These are phyloP conservation scores for Pseudoneurospora amorphoporcata DNA, from an alignment of 495 filamentous ascomycete species.

Conservation along the genomic window DNA sequence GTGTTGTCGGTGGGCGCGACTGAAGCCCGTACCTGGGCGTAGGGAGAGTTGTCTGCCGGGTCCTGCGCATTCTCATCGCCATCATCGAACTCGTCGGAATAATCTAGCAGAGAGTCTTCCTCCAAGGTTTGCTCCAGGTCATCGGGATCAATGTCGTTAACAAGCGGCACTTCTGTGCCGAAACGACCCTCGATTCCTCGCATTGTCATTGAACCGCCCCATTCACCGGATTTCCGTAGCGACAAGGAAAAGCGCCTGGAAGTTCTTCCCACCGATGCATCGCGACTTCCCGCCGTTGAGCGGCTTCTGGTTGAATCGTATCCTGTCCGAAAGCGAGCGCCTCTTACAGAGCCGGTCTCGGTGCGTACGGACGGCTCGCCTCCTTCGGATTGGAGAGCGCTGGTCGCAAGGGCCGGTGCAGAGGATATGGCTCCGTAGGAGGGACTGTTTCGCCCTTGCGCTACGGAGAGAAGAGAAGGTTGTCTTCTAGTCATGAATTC, in stretches of 20 bases:
- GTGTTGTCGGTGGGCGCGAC: conserved; percentile 65
- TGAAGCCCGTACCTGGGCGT: conserved; percentile 67
- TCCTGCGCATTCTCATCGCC: conserved; percentile 34
- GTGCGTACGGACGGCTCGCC: neutral
- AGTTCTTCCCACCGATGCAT: neutral
- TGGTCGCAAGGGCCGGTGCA: neutral
- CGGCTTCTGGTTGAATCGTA: neutral
- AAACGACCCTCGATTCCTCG: conserved; percentile 37
- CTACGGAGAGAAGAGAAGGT: conserved; percentile 48
- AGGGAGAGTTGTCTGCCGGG: conserved; percentile 53
- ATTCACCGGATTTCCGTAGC: conserved; percentile 26
- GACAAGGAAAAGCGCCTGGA: neutral
- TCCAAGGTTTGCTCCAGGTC: conserved; percentile 17
- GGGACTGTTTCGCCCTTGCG: conserved; percentile 40
- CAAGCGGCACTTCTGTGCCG: conserved; percentile 29
- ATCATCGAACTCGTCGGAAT: conserved; percentile 16
- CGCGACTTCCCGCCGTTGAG: neutral
- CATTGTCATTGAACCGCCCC: conserved; percentile 31
- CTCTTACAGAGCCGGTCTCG: neutral
- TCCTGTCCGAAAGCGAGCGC: neutral
- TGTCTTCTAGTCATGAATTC: conserved; percentile 44
- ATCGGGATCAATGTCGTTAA: conserved; percentile 24
- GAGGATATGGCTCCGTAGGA: conserved; percentile 48
- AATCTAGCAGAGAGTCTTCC: conserved; percentile 9
- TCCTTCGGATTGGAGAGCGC: neutral